A percentile compares a stretch with the other conserved stretches of the same genome.
Conservation (phyloP, 2,329 filamentous ascomycete species). For the Mollisia scopiformis region DNA sequence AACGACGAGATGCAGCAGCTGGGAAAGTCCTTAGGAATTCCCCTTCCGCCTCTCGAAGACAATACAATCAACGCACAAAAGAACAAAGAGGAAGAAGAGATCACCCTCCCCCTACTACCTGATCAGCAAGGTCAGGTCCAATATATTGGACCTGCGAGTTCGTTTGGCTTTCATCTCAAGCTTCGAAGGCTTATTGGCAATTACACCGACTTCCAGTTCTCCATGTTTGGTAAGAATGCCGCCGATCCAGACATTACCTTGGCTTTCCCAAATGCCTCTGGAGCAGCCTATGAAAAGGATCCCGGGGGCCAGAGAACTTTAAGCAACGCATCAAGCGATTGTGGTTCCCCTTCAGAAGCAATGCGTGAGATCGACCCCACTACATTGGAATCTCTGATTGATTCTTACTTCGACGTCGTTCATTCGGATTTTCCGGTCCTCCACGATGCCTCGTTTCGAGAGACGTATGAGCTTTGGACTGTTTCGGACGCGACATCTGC, state of each 20-base stretch:
- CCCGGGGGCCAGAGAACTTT: too few relatives aligned
- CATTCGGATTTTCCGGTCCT: conserved; percentile 47
- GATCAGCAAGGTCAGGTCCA: conserved; percentile 48
- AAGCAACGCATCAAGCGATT: too few relatives aligned
- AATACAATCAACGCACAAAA: conserved; percentile 16
- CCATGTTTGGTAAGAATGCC: conserved; percentile 44
- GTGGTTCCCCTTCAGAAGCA: conserved; percentile 24
- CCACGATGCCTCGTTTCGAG: conserved; percentile 46
- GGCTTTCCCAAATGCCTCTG: background rate
- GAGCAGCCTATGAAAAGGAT: too few relatives aligned
- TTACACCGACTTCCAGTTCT: conserved; percentile 36
- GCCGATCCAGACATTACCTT: conserved; percentile 32
- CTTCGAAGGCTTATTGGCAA: conserved; percentile 42
- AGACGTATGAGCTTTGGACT: conserved; percentile 42
- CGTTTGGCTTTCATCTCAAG: conserved; percentile 45
- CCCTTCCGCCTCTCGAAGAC: conserved; percentile 36
- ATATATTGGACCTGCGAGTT: conserved; percentile 47
- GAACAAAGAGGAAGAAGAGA: conserved; percentile 37
- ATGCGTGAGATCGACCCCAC: conserved; percentile 32
- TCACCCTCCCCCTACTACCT: conserved; percentile 35
- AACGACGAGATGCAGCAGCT: conserved; percentile 44
- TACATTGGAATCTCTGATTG: conserved; percentile 40
- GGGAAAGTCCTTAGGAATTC: conserved; percentile 42
- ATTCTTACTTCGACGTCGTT: conserved; percentile 45
- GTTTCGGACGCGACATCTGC: conserved; percentile 34